Base-by-base conservation (phyloP, 1,139 yeast genomes). In the Debaryomyces fabryi region DNA sequence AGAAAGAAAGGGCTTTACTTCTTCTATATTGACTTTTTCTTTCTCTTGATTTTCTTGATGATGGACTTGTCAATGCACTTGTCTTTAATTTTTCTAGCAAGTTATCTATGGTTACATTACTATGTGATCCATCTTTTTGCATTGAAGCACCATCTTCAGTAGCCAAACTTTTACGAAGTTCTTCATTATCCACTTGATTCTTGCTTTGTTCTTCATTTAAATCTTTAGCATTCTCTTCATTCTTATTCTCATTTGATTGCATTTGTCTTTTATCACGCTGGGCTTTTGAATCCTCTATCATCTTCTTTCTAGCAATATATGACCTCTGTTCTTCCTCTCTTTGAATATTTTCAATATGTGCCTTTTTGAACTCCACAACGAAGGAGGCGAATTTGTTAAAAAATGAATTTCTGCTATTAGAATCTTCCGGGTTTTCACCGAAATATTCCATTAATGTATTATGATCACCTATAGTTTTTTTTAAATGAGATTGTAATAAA, bases 371-470 rank as follows among this genome's bases (percentile, higher is more conserved):
- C 48, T 76, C 81, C 21, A 56, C 52, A 2, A 76, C 72, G 54
- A 76, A 76, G 3, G 56, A 46, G 30, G 67, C 64, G 51, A 76
- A 66, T 53, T 76, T 76, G 38, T 59, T 62, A 50, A 72, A 74
- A 49, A 76, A 76, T 1, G 62, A 58, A 46, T 68, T 70, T 42
- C 74, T 59, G 44, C 78, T 68, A 49, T 73, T 69, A 6, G 72
- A 60, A 59, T 89, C 96, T 4, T 68, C 64, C 1, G 82, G 75
- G 59, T 86, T 85, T 63, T 93, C 99, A 6, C 98, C 98, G 65
- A 86, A 93, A 61, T 82, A 86, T 44, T 72, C 72, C 93, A 93
- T 85, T 45, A 89, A 70, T 42, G 78, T 75, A 32, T 78, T 74
- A 55, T 85, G 82, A 42, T 81, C 85, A 2, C 70, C 65, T 37